Evolutionary conservation across 78 protist species (phyloP).

Genomic region (Emiliania huxleyi): DNA sequence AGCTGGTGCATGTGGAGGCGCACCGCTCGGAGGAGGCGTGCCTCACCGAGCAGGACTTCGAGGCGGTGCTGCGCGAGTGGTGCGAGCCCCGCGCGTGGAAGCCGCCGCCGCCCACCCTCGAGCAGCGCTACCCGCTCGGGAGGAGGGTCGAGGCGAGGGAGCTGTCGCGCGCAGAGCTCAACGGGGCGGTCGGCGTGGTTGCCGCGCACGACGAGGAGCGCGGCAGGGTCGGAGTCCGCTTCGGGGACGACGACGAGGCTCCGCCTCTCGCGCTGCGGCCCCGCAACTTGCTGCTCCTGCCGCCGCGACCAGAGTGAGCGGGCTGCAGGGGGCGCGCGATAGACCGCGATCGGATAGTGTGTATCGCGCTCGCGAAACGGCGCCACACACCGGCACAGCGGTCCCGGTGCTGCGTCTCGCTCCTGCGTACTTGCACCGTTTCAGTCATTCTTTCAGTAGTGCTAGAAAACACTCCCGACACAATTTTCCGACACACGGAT

Average conservation of each 20-base stretch:
- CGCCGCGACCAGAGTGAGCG: no score
- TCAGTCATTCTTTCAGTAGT: no score
- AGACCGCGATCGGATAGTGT: no score
- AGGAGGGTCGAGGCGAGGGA: neutral
- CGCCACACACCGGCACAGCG: no score
- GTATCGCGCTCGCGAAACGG: no score
- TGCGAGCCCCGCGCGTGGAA: neutral
- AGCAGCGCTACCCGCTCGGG: neutral
- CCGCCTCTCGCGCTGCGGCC: neutral
- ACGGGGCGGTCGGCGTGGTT: neutral
- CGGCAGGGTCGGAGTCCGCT: neutral
- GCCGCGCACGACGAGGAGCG: neutral
- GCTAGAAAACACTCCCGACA: no score
- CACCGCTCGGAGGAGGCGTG: neutral
- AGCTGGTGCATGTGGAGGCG: neutral
- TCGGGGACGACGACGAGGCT: neutral
- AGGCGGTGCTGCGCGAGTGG: neutral
- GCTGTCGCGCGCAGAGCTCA: neutral
- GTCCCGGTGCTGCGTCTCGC: no score
- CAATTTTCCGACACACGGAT: no score
- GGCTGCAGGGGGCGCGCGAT: no score
- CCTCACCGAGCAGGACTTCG: neutral
- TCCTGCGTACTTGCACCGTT: no score
- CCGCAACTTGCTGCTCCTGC: neutral
- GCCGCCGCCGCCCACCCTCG: neutral